These are phyloP conservation scores for Rhynchosporium secalis DNA, from an alignment of 2,329 filamentous ascomycete species.

Conservation along the genomic window DNA sequence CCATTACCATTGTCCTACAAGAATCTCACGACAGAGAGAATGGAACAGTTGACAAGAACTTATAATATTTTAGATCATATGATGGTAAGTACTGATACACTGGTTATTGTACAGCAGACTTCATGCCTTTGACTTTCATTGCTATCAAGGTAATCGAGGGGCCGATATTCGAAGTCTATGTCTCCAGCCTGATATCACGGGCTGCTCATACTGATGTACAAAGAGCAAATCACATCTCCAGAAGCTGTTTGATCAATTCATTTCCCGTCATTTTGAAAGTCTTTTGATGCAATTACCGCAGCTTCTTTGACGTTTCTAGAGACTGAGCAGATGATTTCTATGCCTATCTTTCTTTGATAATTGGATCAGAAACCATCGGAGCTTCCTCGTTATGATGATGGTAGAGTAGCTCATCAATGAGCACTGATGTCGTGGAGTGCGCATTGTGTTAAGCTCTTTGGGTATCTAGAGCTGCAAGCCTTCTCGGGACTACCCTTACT, in stretches of 20 bases:
- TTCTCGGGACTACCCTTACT: neutral
- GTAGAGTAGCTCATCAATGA: neutral
- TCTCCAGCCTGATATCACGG: slow-evolving; percentile 6
- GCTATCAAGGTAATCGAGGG: neutral
- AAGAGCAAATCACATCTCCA: neutral
- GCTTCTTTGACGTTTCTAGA: neutral
- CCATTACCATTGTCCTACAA: neutral
- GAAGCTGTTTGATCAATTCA: neutral
- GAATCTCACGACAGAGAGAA: neutral
- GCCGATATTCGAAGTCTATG: slow-evolving; percentile 10
- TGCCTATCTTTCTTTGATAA: neutral
- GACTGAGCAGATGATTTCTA: neutral
- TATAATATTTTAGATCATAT: neutral
- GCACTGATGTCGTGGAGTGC: neutral
- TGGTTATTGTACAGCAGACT: neutral
- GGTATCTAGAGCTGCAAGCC: neutral
- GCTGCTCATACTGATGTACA: neutral
- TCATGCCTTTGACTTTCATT: too few relatives aligned
- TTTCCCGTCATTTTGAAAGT: neutral
- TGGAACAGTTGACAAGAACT: neutral
- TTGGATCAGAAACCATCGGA: neutral
- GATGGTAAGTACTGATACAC: too few relatives aligned
- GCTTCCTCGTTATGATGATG: neutral
- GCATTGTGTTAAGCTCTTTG: neutral
- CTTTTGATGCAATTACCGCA: neutral